A percentile compares a stretch with the other conserved stretches of the same genome.
Conservation (phyloP, 352 stramenopile species). For the Pythium scleroteichum region DNA sequence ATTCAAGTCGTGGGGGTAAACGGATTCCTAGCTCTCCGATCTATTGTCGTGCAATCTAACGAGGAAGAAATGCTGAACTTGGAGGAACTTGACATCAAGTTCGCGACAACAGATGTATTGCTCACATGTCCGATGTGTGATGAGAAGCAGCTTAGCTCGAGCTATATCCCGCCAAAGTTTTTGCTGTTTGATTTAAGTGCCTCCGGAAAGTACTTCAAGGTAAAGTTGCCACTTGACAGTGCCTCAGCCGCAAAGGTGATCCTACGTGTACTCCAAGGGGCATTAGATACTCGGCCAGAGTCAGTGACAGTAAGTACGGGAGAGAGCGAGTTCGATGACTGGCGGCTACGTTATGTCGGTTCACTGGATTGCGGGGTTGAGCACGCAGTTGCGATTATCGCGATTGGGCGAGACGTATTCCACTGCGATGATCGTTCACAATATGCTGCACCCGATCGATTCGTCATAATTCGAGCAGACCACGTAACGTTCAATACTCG, state of each 20-base stretch:
- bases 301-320: constrained; percentile 32
- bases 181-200: constrained; percentile 43
- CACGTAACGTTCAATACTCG: constrained; percentile 46
- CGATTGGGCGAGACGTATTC: constrained; percentile 33
- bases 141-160: neutral
- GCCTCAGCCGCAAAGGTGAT: constrained; percentile 2
- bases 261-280: constrained; percentile 35
- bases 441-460: constrained; percentile 11
- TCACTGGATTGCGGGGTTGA: constrained; percentile 54
- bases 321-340: constrained; percentile 20
- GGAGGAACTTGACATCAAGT: constrained; percentile 31
- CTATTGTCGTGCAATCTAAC: constrained; percentile 3
- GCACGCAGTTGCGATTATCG: constrained; percentile 32
- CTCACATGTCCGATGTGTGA: neutral
- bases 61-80: constrained; percentile 10
- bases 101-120: constrained; percentile 43
- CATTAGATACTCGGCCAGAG: constrained; percentile 39
- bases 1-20: constrained; percentile 40
- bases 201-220: constrained; percentile 16
- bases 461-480: constrained; percentile 3
- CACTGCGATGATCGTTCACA: neutral
- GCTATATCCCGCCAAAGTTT: constrained; percentile 13
- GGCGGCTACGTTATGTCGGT: constrained; percentile 46
- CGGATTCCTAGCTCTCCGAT: constrained; percentile 27
- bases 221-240: constrained; percentile 20